Conservation (phyloP, 352 stramenopile genomes). For the Globisporangium spiculum region DNA sequence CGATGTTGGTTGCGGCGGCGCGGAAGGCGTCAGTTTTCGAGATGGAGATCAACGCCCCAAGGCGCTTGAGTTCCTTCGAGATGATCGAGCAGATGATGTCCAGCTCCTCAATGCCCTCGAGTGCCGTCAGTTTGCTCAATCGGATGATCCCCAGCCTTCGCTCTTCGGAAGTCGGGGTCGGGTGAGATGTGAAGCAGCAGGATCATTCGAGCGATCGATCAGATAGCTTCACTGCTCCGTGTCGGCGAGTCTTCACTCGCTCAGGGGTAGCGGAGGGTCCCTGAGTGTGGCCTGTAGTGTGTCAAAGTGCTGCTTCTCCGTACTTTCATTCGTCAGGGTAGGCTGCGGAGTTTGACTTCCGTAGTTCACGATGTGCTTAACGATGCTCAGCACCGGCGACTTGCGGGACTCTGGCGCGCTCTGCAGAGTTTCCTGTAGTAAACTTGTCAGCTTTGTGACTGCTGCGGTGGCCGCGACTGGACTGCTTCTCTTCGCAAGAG, state of each 20-base stretch:
- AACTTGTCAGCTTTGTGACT: conserved; percentile 2
- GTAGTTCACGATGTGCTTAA: conserved; percentile 24
- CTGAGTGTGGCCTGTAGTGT: not conserved
- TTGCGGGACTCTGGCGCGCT: conserved; percentile 9
- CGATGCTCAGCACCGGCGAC: conserved; percentile 24
- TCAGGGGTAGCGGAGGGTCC: not conserved
- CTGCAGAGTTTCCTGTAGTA: conserved; percentile 22
- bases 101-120: conserved; percentile 1
- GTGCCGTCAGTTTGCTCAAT: not conserved
- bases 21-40: conserved; percentile 8
- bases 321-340: conserved; percentile 3
- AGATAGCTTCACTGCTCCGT: conserved; percentile 10
- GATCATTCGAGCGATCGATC: conserved; percentile 10
- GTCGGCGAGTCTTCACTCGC: conserved; percentile 16
- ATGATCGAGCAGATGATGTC: conserved; percentile 20
- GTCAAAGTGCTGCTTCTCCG: conserved; percentile 10
- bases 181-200: not conserved
- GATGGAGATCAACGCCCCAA: conserved; percentile 14
- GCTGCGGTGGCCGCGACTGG: not conserved
- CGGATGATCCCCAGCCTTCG: conserved; percentile 14
- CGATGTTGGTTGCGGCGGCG: conserved; percentile 16
- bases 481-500: not conserved
- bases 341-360: not conserved
- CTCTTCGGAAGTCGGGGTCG: conserved; percentile 2
- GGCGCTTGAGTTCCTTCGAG: conserved; percentile 13